A percentile compares a stretch with the other conserved stretches of the same genome.
These are phyloP conservation scores for Hanseniaspora thailandica DNA, from an alignment of 805 yeast species.

Conservation along the genomic window DNA sequence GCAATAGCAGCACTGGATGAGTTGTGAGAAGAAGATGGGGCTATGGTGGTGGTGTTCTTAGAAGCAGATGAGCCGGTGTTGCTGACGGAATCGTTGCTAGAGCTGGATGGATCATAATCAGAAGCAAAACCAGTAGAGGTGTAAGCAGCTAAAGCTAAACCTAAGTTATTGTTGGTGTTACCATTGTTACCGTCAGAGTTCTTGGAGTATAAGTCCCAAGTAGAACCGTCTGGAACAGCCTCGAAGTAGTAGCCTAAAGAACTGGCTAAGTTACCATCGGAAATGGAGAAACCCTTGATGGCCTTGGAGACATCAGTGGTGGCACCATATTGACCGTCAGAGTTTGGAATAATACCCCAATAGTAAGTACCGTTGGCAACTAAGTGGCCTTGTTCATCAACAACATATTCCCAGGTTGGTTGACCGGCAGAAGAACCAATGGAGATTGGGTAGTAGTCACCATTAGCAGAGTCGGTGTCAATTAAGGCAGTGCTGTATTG, in stretches of 20 bases:
- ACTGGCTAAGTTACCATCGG: constrained; percentile 31
- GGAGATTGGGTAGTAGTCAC: constrained; percentile 12
- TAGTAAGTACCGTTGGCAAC: constrained; percentile 24
- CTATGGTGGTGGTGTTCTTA: constrained; percentile 18
- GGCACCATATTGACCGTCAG: constrained; percentile 16
- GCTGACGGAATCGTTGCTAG: constrained; percentile 14
- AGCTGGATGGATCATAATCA: constrained; percentile 18
- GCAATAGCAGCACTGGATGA: not conserved
- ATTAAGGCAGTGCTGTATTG: constrained; percentile 26
- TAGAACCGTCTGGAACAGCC: constrained; percentile 31
- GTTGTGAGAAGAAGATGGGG: constrained; percentile 17
- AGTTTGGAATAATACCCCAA: constrained; percentile 18
- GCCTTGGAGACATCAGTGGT: constrained; percentile 22
- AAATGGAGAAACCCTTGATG: constrained; percentile 32
- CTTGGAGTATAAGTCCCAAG: constrained; percentile 14
- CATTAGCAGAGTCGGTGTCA: constrained; percentile 11
- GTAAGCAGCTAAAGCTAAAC: constrained; percentile 20
- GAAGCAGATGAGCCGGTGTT: constrained; percentile 11
- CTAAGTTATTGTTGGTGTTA: constrained; percentile 16
- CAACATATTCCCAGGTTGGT: constrained; percentile 26
- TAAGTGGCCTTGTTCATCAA: constrained; percentile 25
- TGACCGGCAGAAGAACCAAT: constrained; percentile 11
- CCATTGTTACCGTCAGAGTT: constrained; percentile 8
- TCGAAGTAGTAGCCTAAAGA: constrained; percentile 27
- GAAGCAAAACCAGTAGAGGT: constrained; percentile 19